These are phyloP conservation scores for Pythium pectinolyticum DNA, from an alignment of 352 stramenopile genomes.

Conservation along the genomic window DNA sequence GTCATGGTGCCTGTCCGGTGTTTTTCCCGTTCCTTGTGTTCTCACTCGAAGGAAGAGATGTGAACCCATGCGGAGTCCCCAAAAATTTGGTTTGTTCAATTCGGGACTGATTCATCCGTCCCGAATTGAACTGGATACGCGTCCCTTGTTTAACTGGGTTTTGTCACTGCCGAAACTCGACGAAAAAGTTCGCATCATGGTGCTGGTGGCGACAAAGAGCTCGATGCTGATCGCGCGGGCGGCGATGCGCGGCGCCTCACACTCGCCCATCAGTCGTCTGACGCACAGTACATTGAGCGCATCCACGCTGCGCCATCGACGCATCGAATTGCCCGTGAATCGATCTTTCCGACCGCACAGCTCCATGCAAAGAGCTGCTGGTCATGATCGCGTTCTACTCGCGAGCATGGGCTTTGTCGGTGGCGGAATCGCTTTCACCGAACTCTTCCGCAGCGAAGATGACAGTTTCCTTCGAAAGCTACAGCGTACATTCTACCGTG, in stretches of 20 bases:
- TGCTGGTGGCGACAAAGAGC: background rate
- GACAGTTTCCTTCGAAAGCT: constrained; percentile 2
- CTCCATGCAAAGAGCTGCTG: background rate
- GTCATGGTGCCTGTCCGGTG: constrained; percentile 3
- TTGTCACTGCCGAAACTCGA: background rate
- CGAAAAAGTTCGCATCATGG: background rate
- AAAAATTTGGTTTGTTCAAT: constrained; percentile 6
- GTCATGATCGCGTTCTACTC: constrained; percentile 39
- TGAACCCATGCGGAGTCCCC: constrained; percentile 24
- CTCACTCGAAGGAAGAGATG: background rate
- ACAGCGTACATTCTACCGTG: constrained; percentile 4
- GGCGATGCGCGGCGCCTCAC: background rate
- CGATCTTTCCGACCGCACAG: background rate
- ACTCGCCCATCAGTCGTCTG: background rate
- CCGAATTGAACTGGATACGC: background rate
- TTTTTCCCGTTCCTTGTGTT: constrained; percentile 4
- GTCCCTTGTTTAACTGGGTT: background rate
- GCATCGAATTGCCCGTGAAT: background rate
- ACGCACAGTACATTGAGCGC: background rate
- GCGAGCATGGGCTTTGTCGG: constrained; percentile 54
- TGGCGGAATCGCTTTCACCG: constrained; percentile 44
- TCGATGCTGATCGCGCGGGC: background rate
- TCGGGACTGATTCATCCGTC: background rate
- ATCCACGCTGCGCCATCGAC: background rate
- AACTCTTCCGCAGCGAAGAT: constrained; percentile 17